Evolutionary conservation across 768 basidiomycete species (phyloP).

Genomic region (Xerocomellus dryophilus): DNA sequence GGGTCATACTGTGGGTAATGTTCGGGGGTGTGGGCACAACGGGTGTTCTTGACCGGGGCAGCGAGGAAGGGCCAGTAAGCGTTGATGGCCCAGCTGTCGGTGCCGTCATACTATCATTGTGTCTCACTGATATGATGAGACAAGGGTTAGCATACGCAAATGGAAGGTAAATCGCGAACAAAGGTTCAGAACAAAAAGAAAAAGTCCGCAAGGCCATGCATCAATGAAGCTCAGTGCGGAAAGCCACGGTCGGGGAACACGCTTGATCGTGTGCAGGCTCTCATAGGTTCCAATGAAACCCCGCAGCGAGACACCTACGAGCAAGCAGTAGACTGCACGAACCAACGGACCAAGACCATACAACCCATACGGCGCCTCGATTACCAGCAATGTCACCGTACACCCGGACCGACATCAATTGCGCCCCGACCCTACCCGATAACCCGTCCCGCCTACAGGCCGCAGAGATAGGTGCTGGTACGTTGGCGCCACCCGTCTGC

Average conservation of each 20-base stretch:
- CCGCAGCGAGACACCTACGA: neutral
- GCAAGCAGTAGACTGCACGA: neutral
- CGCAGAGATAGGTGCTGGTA: neutral
- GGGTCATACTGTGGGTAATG: slow-evolving; percentile 29
- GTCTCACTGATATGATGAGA: slow-evolving; percentile 17
- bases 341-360: neutral
- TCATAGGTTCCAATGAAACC: neutral
- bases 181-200: neutral
- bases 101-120: slow-evolving; percentile 16
- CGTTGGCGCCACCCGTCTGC: too few species aligned
- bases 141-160: slow-evolving; percentile 5
- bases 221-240: neutral
- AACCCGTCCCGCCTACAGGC: neutral
- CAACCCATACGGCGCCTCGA: neutral
- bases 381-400: neutral
- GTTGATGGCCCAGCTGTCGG: slow-evolving; percentile 16
- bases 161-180: neutral
- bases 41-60: slow-evolving; percentile 21
- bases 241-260: neutral
- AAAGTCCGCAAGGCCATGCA: neutral
- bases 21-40: slow-evolving; percentile 6
- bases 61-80: slow-evolving; percentile 5
- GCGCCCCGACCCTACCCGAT: neutral
- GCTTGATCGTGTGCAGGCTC: neutral
- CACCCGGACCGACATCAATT: neutral